These are phyloP conservation scores for Sporormia fimetaria DNA, from an alignment of 495 filamentous ascomycete species.

Conservation along the genomic window DNA sequence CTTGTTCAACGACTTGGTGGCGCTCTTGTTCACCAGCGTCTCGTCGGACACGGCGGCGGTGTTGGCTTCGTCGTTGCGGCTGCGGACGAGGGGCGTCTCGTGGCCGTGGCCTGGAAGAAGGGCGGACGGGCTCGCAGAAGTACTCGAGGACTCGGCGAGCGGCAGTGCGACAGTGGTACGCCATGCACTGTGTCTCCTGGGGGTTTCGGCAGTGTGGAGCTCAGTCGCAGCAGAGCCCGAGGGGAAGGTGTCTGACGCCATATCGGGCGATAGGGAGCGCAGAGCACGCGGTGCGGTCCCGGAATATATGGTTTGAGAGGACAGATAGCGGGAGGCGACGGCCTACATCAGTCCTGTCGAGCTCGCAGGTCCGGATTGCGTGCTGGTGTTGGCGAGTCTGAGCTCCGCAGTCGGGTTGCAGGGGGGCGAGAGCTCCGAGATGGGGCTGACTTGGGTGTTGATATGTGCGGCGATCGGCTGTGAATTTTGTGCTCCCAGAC, in stretches of 20 bases:
- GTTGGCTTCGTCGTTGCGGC: slow-evolving; percentile 6
- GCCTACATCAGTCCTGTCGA: slow-evolving; percentile 7
- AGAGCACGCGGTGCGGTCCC: neutral
- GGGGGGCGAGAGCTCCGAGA: neutral
- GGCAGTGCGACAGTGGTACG: slow-evolving; percentile 6
- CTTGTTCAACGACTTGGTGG: slow-evolving; percentile 15
- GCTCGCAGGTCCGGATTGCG: slow-evolving; percentile 14
- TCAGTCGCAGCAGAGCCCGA: slow-evolving; percentile 12
- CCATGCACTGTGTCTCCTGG: slow-evolving; percentile 17
- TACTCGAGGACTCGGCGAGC: neutral
- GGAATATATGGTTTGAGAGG: too few relatives aligned
- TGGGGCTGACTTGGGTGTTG: neutral
- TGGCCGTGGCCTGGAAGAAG: slow-evolving; percentile 25
- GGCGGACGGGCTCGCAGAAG: slow-evolving; percentile 9
- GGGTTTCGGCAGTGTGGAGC: neutral
- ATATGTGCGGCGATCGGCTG: too few relatives aligned
- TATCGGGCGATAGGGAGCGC: slow-evolving; percentile 4
- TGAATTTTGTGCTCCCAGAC: too few relatives aligned
- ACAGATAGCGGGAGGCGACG: slow-evolving; percentile 3
- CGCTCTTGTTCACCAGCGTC: slow-evolving; percentile 9
- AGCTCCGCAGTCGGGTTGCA: neutral
- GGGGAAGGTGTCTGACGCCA: slow-evolving; percentile 21
- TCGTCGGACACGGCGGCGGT: slow-evolving; percentile 2
- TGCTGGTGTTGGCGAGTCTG: slow-evolving; percentile 3
- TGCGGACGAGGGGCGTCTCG: slow-evolving; percentile 8